Base-by-base conservation (phyloP, 345 rosid genomes). In the Ceriops zippeliana region DNA sequence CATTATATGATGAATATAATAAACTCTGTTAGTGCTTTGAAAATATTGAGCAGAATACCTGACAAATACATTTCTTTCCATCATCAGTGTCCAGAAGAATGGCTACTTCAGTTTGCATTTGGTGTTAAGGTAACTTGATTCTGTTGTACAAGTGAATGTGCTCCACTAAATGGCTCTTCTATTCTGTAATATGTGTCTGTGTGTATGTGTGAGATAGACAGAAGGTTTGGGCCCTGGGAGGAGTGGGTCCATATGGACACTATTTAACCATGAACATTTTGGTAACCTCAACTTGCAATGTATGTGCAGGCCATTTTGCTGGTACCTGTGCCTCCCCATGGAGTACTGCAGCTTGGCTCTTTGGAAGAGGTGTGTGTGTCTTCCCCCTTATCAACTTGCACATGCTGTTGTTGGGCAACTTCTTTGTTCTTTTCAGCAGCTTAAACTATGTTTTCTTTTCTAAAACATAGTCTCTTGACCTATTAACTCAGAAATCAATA, bases 291-390 rank as follows among this genome's bases (percentile, higher is more conserved):
- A 61, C 30, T 47, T 58, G 19, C 69, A 30, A 62, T 79, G 21
- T 73, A 21, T 63, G 1, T 74, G 85, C 86, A 88, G 93, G 86
- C 90, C 61, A 71, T 86, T 47, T 70, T 84, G 76, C 75, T 84
- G 73, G 78, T 85, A 31, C 83, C 93, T 64, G 80, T 83, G 65
- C 86, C 78, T 83, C 87, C 87, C 24, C 78, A 76, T 58, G 90
- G 90, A 37, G 93, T 87, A 47, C 24, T 87, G 67, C 92, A 88
- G 70, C 87, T 88, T 20, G 93, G 93, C n/a, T 88, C 93, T 2
- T 60, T 75, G 61, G 76, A 80, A 61, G 73, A 71, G 86, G 90
- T 88, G 74, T 9, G 81, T 67, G n/a, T 62, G 60, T 68, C 27
- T 74, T 42, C 19, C 49, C 49, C 62, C 59, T 46, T 5, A 54